Conservation (phyloP, 345 rosid genomes). For the Carallia pectinifolia region DNA sequence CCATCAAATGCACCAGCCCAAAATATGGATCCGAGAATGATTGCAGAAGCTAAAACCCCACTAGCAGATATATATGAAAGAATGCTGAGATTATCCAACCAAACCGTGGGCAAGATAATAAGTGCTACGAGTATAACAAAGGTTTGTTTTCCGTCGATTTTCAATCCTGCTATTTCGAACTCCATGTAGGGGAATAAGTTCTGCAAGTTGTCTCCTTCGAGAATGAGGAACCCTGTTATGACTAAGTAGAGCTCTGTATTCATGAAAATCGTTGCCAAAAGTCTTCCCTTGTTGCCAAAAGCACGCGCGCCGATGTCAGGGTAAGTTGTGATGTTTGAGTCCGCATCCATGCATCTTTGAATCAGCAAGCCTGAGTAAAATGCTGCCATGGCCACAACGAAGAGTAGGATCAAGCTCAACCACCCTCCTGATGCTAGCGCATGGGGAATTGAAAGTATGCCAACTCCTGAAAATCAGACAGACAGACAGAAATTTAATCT, state of each 20-base stretch:
- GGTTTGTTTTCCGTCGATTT: slow-evolving; percentile 48
- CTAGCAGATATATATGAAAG: slow-evolving; percentile 86
- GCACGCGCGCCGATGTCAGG: slow-evolving; percentile 86
- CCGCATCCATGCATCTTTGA: slow-evolving; percentile 74
- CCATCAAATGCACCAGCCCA: slow-evolving; percentile 79
- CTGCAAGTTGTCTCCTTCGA: slow-evolving; percentile 84
- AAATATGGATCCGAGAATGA: slow-evolving; percentile 64
- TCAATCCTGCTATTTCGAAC: slow-evolving; percentile 44
- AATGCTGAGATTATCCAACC: slow-evolving; percentile 70
- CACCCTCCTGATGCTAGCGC: slow-evolving; percentile 95
- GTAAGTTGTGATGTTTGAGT: slow-evolving; percentile 59
- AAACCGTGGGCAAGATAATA: slow-evolving; percentile 72
- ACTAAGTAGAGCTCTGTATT: slow-evolving; percentile 76
- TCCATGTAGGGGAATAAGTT: slow-evolving; percentile 52
- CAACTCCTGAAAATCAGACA: slow-evolving; percentile 56
- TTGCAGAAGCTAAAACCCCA: slow-evolving; percentile 77
- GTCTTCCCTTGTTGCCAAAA: slow-evolving; percentile 67
- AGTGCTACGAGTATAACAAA: slow-evolving; percentile 63
- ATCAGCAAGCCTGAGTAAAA: slow-evolving; percentile 73
- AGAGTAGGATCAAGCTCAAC: slow-evolving; percentile 65
- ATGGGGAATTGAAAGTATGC: slow-evolving; percentile 77
- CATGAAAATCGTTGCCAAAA: slow-evolving; percentile 59
- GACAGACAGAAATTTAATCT: neutral
- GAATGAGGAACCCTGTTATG: slow-evolving; percentile 75
- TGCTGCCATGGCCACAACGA: slow-evolving; percentile 50